Base-by-base conservation (phyloP, 805 yeast genomes). In the Scheffersomyces ergatensis region DNA sequence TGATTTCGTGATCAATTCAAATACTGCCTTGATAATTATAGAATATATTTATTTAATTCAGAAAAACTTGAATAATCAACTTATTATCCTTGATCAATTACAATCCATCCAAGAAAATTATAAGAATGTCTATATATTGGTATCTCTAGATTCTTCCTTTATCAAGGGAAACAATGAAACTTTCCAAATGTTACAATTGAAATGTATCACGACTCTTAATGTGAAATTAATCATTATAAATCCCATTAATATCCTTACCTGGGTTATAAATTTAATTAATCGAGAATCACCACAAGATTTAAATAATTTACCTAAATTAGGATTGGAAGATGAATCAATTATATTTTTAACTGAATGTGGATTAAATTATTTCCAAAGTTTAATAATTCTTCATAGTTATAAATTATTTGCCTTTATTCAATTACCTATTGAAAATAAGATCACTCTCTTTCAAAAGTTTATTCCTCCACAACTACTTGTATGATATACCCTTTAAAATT, bases 351-450 rank as follows among this genome's bases (percentile, higher is more conserved):
- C 4, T 17, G 29, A 40, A 19, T 36, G 39, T 33, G 40, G 39
- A 6, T 34, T 40, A 18, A 14, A 39, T 20, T 36, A 36, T 23
- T 40, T 40, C 13, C 44, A 40, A 34, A 16, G 18, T n/a, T 16
- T 20, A 31, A 8, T 12, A 8, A 23, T 40, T 5, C 18, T 40
- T 16, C 27, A 40, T 14, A 19, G 9, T 14, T 15, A 13, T n/a
- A 16, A 23, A 11, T 14, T 40, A 7, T 16, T 23, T 8, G 30
- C 32, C 2, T 40, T 40, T 16, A 34, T 40, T 4, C n/a, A 13
- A 17, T 12, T 13, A 13, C 12, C 16, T 4, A 31, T 27, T n/a
- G 20, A 24, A 13, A 16, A 25, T 19, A 36, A 34, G 17, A 3
- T 18, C 5, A 15, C 32, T 8, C 4, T 20, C 3, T 41, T 41